Base-by-base conservation (phyloP, 2,329 filamentous ascomycete species). In the Madurella fahalii region DNA sequence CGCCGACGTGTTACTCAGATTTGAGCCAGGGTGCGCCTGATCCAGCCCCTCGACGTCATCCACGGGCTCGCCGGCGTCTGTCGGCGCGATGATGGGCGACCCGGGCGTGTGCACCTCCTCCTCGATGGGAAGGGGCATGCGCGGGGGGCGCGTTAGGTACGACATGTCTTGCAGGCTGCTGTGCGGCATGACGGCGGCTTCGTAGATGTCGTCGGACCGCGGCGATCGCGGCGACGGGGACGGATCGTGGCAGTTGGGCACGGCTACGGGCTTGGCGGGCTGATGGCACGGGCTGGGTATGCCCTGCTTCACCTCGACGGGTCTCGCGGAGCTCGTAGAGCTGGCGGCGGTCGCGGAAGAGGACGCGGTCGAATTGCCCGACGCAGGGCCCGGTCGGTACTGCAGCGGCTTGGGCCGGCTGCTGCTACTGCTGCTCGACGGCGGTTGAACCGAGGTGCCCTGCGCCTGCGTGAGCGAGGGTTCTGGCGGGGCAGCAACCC, bases 91-190 rank as follows among this genome's bases (percentile, higher is more conserved):
- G 60, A 96, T 93, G 51, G 93, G 93, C 43, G 92, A 96, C 25
- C 92, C 92, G 1, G 93, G 93, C 1, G 88, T 90, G 64, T 94
- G 86, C 13, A 89, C 81, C 69, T 95, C 91, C 75, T 96, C 90
- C 65, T 95, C 91, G 64, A 97, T 96, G 52, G 93, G 92, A 56
- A 97, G 82, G 55, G 93, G 93, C 65, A 97, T 77, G 57, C 93
- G 87, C 48, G 93, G 93, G 44, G 93, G 93, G n/a, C 87, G 81
- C 55, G 79, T 76, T 65, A 82, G 72, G 65, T 85, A 86, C 42
- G 78, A 78, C 74, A 85, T 80, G 62, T 83, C 81, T 60, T 82
- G 83, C 61, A 85, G 70, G 64, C 83, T 85, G 69, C 72, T 80
- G 59, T 78, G 79, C 53, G 77, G 72, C 47, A 79, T 68, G 58